phyloP scores from a whole-genome alignment of 129 eudicot genomes.

The Escallonia herrerae region DNA sequence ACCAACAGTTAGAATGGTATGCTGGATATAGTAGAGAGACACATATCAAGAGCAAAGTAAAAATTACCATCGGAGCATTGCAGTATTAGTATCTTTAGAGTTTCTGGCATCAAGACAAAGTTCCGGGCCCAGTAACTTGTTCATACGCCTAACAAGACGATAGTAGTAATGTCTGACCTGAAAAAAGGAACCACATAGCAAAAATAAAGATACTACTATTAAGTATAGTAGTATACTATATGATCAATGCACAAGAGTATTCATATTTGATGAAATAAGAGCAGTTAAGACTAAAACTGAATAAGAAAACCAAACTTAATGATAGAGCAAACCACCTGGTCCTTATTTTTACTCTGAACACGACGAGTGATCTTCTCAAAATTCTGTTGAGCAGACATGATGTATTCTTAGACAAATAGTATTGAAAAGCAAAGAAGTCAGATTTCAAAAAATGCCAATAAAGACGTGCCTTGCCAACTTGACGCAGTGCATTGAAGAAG shows the following conservation, averaged over 20 bases:
- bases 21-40: too few species aligned
- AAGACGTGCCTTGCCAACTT: conserved; percentile 87
- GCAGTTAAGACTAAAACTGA: background rate
- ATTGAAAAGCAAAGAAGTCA: conserved; percentile 1
- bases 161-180: conserved; percentile 95
- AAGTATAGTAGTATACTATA: too few species aligned
- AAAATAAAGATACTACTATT: background rate
- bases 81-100: conserved; percentile 90
- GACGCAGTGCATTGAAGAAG: conserved; percentile 84
- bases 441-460: conserved; percentile 8
- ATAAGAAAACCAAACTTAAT: background rate
- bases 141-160: conserved; percentile 94
- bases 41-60: background rate
- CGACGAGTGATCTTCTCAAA: conserved; percentile 87
- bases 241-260: background rate
- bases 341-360: conserved; percentile 92
- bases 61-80: conserved; percentile 88
- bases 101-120: conserved; percentile 88
- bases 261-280: background rate
- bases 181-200: background rate
- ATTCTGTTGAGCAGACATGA: conserved; percentile 43
- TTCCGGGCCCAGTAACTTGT: conserved; percentile 83
- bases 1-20: background rate
- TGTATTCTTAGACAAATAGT: conserved; percentile 6
- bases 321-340: conserved; percentile 48